These are phyloP conservation scores for Pseudopithomyces chartarum DNA, from an alignment of 2,329 filamentous ascomycete species.

Conservation along the genomic window DNA sequence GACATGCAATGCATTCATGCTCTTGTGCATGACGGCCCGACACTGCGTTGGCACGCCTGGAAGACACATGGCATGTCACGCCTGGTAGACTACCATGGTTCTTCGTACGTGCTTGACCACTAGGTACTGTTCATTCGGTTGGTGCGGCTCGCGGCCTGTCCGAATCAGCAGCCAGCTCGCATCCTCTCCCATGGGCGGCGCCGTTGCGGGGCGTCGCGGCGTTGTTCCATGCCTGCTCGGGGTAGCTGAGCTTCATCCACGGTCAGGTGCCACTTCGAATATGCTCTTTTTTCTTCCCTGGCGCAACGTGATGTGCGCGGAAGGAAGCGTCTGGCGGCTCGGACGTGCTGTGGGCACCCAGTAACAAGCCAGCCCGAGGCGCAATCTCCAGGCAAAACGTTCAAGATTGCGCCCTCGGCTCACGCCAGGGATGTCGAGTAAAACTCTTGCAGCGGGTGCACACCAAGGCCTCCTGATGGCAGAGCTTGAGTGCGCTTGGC, in stretches of 20 bases:
- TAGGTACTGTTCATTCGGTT: background rate
- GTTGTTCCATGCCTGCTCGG: slow-evolving; percentile 2
- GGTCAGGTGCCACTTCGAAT: slow-evolving; percentile 22
- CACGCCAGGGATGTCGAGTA: slow-evolving; percentile 19
- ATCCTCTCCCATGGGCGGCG: background rate
- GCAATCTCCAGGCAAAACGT: slow-evolving; percentile 30
- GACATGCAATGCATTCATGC: background rate
- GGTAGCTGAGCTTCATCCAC: slow-evolving; percentile 12
- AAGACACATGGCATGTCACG: background rate
- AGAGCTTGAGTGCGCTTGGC: slow-evolving; percentile 37
- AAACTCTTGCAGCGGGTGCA: slow-evolving; percentile 28
- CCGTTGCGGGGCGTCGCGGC: background rate
- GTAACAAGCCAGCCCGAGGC: slow-evolving; percentile 18
- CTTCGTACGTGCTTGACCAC: too few relatives aligned
- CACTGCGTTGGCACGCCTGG: background rate
- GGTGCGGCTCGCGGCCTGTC: background rate
- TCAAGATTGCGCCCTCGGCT: slow-evolving; percentile 28
- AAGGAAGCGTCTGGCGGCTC: slow-evolving; percentile 18
- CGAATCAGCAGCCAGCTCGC: background rate
- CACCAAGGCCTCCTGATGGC: slow-evolving; percentile 21
- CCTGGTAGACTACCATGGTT: too few relatives aligned
- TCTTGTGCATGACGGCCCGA: background rate
- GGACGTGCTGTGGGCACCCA: slow-evolving; percentile 8
- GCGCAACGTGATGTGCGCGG: slow-evolving; percentile 27
- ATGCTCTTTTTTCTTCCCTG: slow-evolving; percentile 8